These are phyloP conservation scores for Lasiosphaeria miniovina DNA, from an alignment of 495 filamentous ascomycete species.

Conservation along the genomic window DNA sequence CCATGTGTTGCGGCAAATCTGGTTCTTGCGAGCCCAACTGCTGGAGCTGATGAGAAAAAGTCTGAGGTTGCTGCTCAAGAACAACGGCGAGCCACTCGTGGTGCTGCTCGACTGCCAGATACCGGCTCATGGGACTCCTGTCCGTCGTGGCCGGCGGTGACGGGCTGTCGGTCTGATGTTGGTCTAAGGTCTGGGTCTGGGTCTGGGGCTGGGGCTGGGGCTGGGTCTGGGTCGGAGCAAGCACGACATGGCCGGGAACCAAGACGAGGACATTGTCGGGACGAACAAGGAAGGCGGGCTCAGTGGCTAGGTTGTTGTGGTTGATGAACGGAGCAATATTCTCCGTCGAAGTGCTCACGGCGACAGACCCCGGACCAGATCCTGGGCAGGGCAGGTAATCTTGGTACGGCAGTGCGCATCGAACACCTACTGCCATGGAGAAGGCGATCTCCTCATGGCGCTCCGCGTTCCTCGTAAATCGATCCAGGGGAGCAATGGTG, in stretches of 20 bases:
- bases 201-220: background rate
- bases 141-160: background rate
- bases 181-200: background rate
- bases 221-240: background rate
- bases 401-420: conserved; percentile 1
- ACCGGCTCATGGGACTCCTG: conserved; percentile 3
- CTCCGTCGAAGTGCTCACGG: conserved; percentile 14
- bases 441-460: conserved; percentile 19
- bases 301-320: no score
- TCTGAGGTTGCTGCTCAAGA: background rate
- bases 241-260: no score
- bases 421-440: conserved; percentile 2
- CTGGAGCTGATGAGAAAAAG: background rate
- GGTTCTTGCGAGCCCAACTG: background rate
- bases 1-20: background rate
- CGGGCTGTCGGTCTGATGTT: background rate
- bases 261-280: no score
- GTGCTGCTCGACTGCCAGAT: background rate
- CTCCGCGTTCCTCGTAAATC: conserved; percentile 6
- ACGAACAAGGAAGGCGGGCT: no score
- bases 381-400: conserved; percentile 18
- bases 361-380: conserved; percentile 13
- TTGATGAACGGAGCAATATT: background rate
- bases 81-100: conserved; percentile 7
- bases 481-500: background rate